These are phyloP conservation scores for Ceratocystiopsis minuta DNA, from an alignment of 2,329 filamentous ascomycete genomes.

Conservation along the genomic window DNA sequence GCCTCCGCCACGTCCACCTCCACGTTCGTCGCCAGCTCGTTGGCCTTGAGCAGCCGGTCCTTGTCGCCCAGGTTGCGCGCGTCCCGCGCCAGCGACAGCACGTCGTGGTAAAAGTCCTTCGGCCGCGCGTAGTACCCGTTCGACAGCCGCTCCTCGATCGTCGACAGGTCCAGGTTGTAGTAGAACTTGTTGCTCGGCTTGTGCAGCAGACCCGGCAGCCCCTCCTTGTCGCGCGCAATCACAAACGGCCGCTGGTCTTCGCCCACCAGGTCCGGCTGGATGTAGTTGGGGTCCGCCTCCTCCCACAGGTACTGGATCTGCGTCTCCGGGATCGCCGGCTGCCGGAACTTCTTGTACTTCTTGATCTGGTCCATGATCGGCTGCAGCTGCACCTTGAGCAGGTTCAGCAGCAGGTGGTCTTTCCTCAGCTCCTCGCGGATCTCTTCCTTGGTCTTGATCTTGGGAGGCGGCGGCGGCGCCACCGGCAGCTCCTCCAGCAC, in stretches of 20 bases:
- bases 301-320: constrained; percentile 69
- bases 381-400: constrained; percentile 75
- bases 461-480: constrained; percentile 53
- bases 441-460: constrained; percentile 57
- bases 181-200: constrained; percentile 66
- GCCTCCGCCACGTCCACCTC: constrained; percentile 80
- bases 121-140: constrained; percentile 92
- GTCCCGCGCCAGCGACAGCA: constrained; percentile 71
- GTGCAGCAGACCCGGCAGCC: constrained; percentile 58
- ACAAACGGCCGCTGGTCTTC: constrained; percentile 58
- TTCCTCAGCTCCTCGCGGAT: constrained; percentile 62
- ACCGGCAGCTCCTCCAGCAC: constrained; percentile 59
- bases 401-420: constrained; percentile 70
- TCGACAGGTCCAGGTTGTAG: constrained; percentile 85
- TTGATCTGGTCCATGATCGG: constrained; percentile 97
- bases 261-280: constrained; percentile 36
- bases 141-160: constrained; percentile 87
- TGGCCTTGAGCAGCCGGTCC: constrained; percentile 68
- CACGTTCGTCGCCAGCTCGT: constrained; percentile 81
- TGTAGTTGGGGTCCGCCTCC: constrained; percentile 58
- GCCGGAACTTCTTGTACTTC: constrained; percentile 77
- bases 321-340: constrained; percentile 54
- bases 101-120: constrained; percentile 75
- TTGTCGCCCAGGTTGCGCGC: constrained; percentile 67
- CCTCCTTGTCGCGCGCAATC: constrained; percentile 61